Evolutionary conservation across 2,329 filamentous ascomycete species (phyloP), one percentile per base, ranked within the genome.

Genomic region (Xylariomycetidae sp.): DNA sequence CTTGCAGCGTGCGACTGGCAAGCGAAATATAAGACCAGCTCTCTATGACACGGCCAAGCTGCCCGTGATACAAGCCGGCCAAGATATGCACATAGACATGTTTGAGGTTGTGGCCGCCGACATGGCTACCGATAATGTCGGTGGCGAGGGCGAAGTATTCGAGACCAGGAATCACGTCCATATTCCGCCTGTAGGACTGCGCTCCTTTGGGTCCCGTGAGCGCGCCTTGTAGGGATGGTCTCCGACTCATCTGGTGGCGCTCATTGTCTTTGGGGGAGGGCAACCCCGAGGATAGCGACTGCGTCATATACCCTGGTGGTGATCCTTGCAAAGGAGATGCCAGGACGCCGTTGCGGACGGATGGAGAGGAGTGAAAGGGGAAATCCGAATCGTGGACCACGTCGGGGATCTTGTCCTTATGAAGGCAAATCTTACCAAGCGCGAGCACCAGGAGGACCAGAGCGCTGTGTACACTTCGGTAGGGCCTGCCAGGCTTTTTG

Each of bases 101-200:
- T 44, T 83, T 80, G 38, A 96, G 68, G 26, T 85, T 84, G 40
- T 82, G 85, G 1, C 83, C 83, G 10, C 85, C 89, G 22, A 79
- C 71, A 31, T 92, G 79, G 38, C 83, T 83, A 5, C 88, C 88
- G 12, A 96, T 65, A 23, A 96, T 95, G 40, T 92, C 83, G 1
- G 82, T 82, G 2, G 88, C 90, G 40, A 85, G 80, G 1, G 85
- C 84, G 56, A 89, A 95, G 55, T 95, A 95, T 19, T 88, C 83
- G 37, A 96, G 65, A 0, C 92, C 92, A 1, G 92, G 90, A 40
- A 95, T 84, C 6, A 84, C 73, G 49, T 96, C 88, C 31, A 92
- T 70, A 52, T 94, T 95, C 47, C 74, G 70, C 33, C 59, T 56
- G 15, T 49, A 43, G 2, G 51, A 48, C 29, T 50, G 45, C 4